Conservation (phyloP, 805 yeast species). For the Kluyveromyces lactis region DNA sequence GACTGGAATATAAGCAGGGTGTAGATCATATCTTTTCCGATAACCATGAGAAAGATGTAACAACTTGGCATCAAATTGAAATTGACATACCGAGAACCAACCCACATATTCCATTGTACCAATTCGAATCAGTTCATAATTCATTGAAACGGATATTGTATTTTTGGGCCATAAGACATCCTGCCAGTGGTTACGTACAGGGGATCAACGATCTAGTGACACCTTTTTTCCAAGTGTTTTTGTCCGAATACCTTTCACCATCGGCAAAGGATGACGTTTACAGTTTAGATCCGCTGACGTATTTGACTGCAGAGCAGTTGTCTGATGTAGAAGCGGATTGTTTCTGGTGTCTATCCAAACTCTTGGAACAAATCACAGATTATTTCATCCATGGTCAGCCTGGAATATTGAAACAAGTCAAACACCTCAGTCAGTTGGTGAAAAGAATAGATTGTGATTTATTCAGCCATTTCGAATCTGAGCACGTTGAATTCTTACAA, state of each 20-base stretch:
- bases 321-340: constrained; percentile 87
- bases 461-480: constrained; percentile 64
- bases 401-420: constrained; percentile 87
- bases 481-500: constrained; percentile 90
- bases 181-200: constrained; percentile 96
- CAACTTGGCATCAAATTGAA: constrained; percentile 90
- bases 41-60: constrained; percentile 53
- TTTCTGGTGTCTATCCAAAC: constrained; percentile 90
- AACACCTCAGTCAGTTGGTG: constrained; percentile 67
- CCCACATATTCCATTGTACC: constrained; percentile 71
- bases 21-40: constrained; percentile 51
- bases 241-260: constrained; percentile 50
- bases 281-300: constrained; percentile 49
- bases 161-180: constrained; percentile 94
- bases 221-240: constrained; percentile 83
- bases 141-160: constrained; percentile 76
- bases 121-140: constrained; percentile 60
- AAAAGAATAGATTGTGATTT: constrained; percentile 70
- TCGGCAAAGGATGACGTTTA: constrained; percentile 41
- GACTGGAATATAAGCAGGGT: constrained; percentile 80
- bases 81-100: constrained; percentile 94
- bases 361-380: constrained; percentile 91
- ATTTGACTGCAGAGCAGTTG: constrained; percentile 50
- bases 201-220: constrained; percentile 93
- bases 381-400: constrained; percentile 98